Evolutionary conservation across 164 flowering plant species (phyloP).

Genomic region (Berberis vulgaris): DNA sequence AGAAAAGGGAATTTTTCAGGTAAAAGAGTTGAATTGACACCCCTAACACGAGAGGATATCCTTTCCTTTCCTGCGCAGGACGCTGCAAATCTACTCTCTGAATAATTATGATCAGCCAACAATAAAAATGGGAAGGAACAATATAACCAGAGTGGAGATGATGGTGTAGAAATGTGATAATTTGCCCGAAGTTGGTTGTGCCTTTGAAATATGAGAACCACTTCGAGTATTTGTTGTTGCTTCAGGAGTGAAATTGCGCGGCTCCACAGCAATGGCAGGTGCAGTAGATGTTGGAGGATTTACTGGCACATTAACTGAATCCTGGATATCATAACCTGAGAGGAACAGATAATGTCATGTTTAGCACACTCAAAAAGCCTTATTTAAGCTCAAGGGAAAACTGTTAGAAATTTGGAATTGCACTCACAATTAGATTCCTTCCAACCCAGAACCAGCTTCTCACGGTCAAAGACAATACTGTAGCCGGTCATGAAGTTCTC

Average conservation of each 20-base stretch:
- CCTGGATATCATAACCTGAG: conserved; percentile 29
- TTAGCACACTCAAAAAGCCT: not conserved
- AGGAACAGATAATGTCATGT: not conserved
- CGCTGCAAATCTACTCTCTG: not conserved
- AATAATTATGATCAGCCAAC: conserved; percentile 12
- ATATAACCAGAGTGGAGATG: conserved; percentile 1
- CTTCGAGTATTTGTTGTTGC: conserved; percentile 19
- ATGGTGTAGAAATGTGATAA: not conserved
- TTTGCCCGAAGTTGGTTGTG: conserved; percentile 12
- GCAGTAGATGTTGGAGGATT: conserved; percentile 18
- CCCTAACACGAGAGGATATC: too few species aligned
- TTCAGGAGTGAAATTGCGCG: conserved; percentile 23
- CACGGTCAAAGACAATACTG: conserved; percentile 67
- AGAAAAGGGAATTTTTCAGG: too few species aligned
- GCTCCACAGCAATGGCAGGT: conserved; percentile 25
- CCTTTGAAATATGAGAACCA: conserved; percentile 16
- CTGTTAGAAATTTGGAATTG: not conserved
- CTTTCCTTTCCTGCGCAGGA: too few species aligned
- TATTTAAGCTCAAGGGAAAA: not conserved
- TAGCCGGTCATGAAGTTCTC: conserved; percentile 93
- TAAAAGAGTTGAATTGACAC: too few species aligned
- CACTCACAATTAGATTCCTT: conserved; percentile 66
- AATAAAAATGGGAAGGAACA: conserved; percentile 2
- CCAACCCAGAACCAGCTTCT: conserved; percentile 73
- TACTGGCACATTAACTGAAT: conserved; percentile 19